Percentiles rank a stretch among this genome's conserved stretches.
Evolutionary conservation across 371 early-diverging fungal genomes (phyloP).

Genomic region (Catenaria anguillulae): DNA sequence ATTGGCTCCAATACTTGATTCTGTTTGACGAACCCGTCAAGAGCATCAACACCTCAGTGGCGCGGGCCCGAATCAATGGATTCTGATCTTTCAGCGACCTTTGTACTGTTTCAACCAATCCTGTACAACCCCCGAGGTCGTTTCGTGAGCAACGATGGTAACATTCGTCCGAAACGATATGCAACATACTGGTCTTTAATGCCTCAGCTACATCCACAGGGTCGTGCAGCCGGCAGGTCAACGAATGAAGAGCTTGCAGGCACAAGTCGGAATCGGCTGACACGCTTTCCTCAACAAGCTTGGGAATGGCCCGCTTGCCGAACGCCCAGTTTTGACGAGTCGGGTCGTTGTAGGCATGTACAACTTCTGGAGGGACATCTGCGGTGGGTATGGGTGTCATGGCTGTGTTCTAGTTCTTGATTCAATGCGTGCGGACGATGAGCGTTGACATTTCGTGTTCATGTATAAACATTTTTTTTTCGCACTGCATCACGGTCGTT

Average conservation of each 20-base stretch:
- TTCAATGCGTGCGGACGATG: too few species aligned
- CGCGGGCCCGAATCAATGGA: not conserved
- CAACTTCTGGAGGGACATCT: too few species aligned
- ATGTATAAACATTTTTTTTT: too few species aligned
- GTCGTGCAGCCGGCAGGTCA: not conserved
- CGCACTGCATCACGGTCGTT: too few species aligned
- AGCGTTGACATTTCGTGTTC: too few species aligned
- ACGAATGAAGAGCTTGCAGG: not conserved
- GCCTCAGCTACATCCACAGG: not conserved
- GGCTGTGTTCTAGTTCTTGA: too few species aligned
- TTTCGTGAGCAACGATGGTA: not conserved
- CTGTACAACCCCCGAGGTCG: not conserved
- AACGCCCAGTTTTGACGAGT: not conserved
- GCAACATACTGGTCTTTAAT: not conserved
- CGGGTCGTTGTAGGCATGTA: not conserved
- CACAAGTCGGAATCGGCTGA: not conserved
- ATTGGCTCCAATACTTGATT: too few species aligned
- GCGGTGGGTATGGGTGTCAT: too few species aligned
- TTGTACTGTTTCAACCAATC: not conserved
- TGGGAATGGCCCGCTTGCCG: not conserved
- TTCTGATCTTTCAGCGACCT: not conserved
- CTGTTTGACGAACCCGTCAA: not conserved
- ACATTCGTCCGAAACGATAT: too few species aligned
- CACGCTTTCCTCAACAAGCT: not conserved
- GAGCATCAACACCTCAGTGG: not conserved